Evolutionary conservation across 2,329 filamentous ascomycete species (phyloP), one percentile per base, ranked within the genome.

Genomic region (Penicillium occitanis): DNA sequence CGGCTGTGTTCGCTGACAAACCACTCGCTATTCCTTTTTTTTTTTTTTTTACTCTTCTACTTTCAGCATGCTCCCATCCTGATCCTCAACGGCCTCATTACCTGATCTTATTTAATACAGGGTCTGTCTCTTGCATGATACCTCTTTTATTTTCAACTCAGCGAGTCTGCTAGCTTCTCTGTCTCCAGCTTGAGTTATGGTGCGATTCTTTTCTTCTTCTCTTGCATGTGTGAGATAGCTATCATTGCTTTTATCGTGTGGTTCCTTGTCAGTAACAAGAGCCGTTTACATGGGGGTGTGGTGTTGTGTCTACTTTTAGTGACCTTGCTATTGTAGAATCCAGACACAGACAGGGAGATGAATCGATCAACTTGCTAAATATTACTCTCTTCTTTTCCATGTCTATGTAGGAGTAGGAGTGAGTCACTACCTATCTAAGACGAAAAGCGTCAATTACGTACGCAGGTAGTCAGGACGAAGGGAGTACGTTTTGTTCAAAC

Each of bases 51-150:
- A 33, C 40, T 37, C 40, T 62, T 1, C 1, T 3, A 6, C 7
- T 10, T n/a, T 19, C 46, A 51, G 33, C 44, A 42, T 51, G 19
- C 46, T 25, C 25, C 25, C 25, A 25, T 25, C 25, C 3, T 37
- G 51, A 35, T 48, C 48, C 25, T 33, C 50, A 53, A 40, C n/a
- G 33, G 33, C 30, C 33, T 57, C 33, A 40, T 44, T 28, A 30
- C 22, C 2, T 11, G 37, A 46, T 40, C 11, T 46, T 33, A 44
- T 44, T 13, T 33, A 62, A 28, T 42, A 62, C 46, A 25, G n/a
- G 50, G 17, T 53, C 50, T 33, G 33, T 51, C n/a, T 37, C 60
- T 40, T 40, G 33, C 60, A 62, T 40, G 44, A 62, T 62, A 62
- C 60, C 60, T 62, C 11, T 37, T 61, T n/a, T n/a, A 33, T 46